A percentile compares a stretch with the other conserved stretches of the same genome.
Conservation (phyloP, 2,329 filamentous ascomycete species). For the Neonectria punicea region DNA sequence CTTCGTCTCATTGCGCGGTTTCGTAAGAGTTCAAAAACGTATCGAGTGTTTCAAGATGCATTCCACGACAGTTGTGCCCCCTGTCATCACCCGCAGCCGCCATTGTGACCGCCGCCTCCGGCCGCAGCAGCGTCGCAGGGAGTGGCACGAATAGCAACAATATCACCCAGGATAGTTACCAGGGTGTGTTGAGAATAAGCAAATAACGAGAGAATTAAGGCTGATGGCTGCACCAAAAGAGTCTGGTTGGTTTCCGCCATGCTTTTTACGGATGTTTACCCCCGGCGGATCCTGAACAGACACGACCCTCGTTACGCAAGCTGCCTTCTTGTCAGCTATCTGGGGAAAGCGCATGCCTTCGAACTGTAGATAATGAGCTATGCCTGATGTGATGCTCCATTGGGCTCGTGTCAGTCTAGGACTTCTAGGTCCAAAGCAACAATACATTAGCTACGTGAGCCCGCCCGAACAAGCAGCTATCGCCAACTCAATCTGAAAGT, state of each 20-base stretch:
- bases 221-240: background rate
- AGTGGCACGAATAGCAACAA: background rate
- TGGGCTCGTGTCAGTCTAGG: background rate
- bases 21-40: background rate
- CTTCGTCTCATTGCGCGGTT: background rate
- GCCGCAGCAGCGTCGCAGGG: background rate
- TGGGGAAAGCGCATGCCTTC: background rate
- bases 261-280: background rate
- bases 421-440: background rate
- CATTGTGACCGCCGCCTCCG: background rate
- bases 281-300: background rate
- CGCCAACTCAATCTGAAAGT: background rate
- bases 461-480: background rate
- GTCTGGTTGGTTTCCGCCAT: slow-evolving; percentile 1
- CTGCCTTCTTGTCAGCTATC: background rate
- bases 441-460: background rate
- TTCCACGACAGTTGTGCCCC: background rate
- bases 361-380: background rate
- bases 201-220: background rate
- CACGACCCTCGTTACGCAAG: background rate
- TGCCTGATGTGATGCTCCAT: background rate
- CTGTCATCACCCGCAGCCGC: background rate
- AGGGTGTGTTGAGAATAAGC: background rate
- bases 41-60: background rate
- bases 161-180: background rate